phyloP scores from a whole-genome alignment of 2,329 filamentous ascomycete species.

The Penicillium sp. region DNA sequence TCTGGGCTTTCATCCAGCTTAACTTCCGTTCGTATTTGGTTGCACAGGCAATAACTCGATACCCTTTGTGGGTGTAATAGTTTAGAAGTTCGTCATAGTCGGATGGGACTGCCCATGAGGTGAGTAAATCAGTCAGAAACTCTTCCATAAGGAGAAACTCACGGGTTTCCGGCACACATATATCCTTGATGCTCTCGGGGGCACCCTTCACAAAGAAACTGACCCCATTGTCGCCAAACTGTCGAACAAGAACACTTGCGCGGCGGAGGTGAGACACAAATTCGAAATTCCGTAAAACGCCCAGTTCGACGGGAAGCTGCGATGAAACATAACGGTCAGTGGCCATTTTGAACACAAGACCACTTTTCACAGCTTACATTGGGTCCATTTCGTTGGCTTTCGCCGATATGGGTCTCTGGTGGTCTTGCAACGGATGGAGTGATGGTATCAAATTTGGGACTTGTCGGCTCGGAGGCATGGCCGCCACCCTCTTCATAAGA shows the following conservation, averaged over 20 bases:
- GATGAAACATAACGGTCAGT: background rate
- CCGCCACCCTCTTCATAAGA: constrained; percentile 80
- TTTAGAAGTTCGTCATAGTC: constrained; percentile 89
- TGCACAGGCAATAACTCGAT: constrained; percentile 93
- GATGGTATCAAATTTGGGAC: constrained; percentile 73
- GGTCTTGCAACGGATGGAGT: constrained; percentile 83
- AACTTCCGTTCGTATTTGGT: constrained; percentile 84
- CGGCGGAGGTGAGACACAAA: constrained; percentile 91
- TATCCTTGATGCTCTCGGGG: constrained; percentile 93
- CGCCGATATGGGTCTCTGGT: constrained; percentile 59
- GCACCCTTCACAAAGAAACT: constrained; percentile 95
- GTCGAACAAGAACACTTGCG: constrained; percentile 87
- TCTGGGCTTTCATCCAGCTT: constrained; percentile 91
- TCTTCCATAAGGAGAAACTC: constrained; percentile 37
- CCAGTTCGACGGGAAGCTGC: constrained; percentile 69
- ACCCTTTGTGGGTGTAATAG: constrained; percentile 93
- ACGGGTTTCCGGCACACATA: constrained; percentile 81
- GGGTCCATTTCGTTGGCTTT: constrained; percentile 27
- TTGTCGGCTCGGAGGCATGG: constrained; percentile 62
- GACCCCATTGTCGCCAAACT: constrained; percentile 80
- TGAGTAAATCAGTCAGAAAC: background rate
- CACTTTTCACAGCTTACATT: constrained; percentile 17
- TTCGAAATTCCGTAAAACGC: constrained; percentile 88
- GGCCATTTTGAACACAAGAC: background rate
- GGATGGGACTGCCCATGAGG: constrained; percentile 60